Conservation (phyloP, 1,139 yeast genomes). For the Magnusiomyces magnusii region DNA sequence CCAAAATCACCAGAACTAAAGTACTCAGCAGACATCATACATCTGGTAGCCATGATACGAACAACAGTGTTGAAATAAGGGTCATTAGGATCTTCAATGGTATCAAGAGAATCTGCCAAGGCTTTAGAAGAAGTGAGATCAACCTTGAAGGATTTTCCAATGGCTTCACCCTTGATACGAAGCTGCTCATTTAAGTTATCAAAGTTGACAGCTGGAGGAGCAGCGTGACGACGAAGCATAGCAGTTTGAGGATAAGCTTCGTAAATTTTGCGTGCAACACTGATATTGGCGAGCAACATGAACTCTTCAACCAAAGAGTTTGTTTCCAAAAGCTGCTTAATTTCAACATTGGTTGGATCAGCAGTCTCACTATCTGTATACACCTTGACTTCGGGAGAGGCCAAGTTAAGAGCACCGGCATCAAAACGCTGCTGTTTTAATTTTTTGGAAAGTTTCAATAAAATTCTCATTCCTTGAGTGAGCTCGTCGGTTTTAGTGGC, state of each 20-base stretch:
- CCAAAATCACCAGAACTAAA: constrained; percentile 91
- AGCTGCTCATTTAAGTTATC: constrained; percentile 85
- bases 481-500: constrained; percentile 67
- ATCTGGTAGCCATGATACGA: constrained; percentile 95
- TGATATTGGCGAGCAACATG: constrained; percentile 94
- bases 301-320: constrained; percentile 97
- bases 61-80: constrained; percentile 89
- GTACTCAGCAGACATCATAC: constrained; percentile 99
- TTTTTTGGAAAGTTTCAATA: constrained; percentile 68
- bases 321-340: constrained; percentile 79
- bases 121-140: constrained; percentile 84
- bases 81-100: constrained; percentile 73
- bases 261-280: constrained; percentile 88
- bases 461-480: constrained; percentile 81
- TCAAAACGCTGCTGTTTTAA: constrained; percentile 79
- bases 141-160: constrained; percentile 41
- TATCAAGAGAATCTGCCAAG: constrained; percentile 87
- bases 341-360: constrained; percentile 94
- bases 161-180: constrained; percentile 56
- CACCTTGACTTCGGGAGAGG: constrained; percentile 97
- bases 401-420: constrained; percentile 94
- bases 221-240: constrained; percentile 87
- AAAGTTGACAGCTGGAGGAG: constrained; percentile 93
- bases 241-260: constrained; percentile 97
- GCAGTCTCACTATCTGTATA: constrained; percentile 96